Base-by-base conservation (phyloP, 805 yeast species). In the Candida berthetii region DNA sequence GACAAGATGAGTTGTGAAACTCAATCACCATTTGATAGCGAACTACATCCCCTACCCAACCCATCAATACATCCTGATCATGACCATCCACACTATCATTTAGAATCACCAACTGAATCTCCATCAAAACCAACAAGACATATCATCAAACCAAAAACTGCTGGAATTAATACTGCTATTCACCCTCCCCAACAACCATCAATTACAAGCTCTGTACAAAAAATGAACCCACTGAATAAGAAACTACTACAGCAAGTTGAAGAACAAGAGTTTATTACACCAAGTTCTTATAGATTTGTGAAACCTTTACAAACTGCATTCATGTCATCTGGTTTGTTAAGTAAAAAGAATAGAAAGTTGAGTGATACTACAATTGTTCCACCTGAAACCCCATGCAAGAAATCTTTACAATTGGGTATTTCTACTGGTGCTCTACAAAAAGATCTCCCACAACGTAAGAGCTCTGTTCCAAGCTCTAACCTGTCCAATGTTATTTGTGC, bases 231-330 rank as follows among this genome's bases (percentile, higher is more conserved):
- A 3, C 11, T 45, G 7, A 45, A 38, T 20, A 31, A 13, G 19
- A 31, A 31, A 31, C 15, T 31, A 19, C 25, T 28, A 15, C 37
- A 39, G 25, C 19, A 25, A 19, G 39, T 22, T 27, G 24, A 36
- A 22, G 14, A 22, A 16, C 16, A 36, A 11, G 34, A 57, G n/a
- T 66, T 65, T 42, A 52, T 60, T 28, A 73, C 82, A 0, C 80
- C 84, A 1, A 77, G 72, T 32, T 67, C 74, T 14, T 85, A 82
- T 60, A 75, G 78, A 48, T 76, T 78, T 37, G 93, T 85, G 18
- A 85, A 83, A 55, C 96, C 96, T 3, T 69, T 87, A 32, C 95
- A 86, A 57, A 82, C 90, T 0, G 96, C 93, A 14, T 87, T 87
- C 60, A 72, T 78, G 57, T 75, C 90, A 2, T 66, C 85, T 0